These are phyloP conservation scores for Paramecium biaurelia DNA, from an alignment of 73 alveolate genomes.

Conservation along the genomic window DNA sequence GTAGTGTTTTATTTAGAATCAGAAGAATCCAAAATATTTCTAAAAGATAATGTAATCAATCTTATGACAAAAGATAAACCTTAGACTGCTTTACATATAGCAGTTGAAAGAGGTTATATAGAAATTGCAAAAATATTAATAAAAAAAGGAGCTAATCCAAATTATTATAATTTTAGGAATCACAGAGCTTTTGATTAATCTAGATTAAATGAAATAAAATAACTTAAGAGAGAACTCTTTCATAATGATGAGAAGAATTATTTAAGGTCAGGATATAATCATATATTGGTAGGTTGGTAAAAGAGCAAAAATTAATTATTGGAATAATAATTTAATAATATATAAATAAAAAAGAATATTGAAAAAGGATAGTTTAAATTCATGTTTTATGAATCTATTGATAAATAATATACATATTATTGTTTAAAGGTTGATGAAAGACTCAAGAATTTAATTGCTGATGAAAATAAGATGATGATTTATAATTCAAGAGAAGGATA, in stretches of 20 bases:
- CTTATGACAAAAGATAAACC: slow-evolving; percentile 8
- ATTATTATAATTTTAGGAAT: background rate
- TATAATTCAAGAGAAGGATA: slow-evolving; percentile 24
- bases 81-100: background rate
- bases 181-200: slow-evolving; percentile 16
- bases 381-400: background rate
- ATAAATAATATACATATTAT: background rate
- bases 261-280: background rate
- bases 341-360: background rate
- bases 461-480: background rate
- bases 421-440: background rate
- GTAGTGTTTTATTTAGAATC: background rate
- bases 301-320: background rate
- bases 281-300: background rate
- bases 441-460: background rate
- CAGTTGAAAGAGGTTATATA: background rate
- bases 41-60: background rate
- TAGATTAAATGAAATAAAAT: background rate
- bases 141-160: background rate
- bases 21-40: background rate
- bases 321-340: background rate
- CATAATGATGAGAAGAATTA: background rate
- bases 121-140: background rate
- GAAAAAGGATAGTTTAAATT: background rate
- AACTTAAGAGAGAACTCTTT: background rate